Conservation (phyloP, 208 protist genomes). For the Trypanosoma vivax region DNA sequence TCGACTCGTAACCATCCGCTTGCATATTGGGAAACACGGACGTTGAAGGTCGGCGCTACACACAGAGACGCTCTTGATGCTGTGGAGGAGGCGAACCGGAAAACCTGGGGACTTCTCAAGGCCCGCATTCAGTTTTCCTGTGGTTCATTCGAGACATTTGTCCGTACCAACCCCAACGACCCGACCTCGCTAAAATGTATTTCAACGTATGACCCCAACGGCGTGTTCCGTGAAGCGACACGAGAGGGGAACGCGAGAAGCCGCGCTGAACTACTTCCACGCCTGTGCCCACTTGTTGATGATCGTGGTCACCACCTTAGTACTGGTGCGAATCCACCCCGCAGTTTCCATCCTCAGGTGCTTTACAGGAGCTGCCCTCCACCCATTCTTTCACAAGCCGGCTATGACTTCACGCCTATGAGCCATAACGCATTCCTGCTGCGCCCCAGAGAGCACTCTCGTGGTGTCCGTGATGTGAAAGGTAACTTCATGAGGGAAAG, state of each 20-base stretch:
- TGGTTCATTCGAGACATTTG: slow-evolving; percentile 59
- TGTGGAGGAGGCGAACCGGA: slow-evolving; percentile 63
- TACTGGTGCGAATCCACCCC: slow-evolving; percentile 29
- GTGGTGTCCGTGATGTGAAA: slow-evolving; percentile 59
- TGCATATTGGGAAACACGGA: slow-evolving; percentile 58
- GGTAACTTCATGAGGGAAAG: slow-evolving; percentile 70
- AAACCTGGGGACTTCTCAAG: slow-evolving; percentile 70
- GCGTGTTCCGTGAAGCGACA: slow-evolving; percentile 47
- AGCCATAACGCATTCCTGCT: slow-evolving; percentile 71
- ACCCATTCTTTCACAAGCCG: slow-evolving; percentile 65
- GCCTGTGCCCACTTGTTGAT: slow-evolving; percentile 53
- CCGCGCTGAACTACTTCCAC: slow-evolving; percentile 32
- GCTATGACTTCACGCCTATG: slow-evolving; percentile 83
- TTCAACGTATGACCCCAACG: slow-evolving; percentile 63
- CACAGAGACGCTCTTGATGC: slow-evolving; percentile 66
- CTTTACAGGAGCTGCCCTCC: slow-evolving; percentile 74
- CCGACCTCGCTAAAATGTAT: slow-evolving; percentile 39
- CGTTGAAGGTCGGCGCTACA: slow-evolving; percentile 37
- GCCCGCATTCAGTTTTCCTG: slow-evolving; percentile 71
- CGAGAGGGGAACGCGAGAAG: slow-evolving; percentile 24
- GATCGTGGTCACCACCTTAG: slow-evolving; percentile 46
- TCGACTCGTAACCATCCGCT: slow-evolving; percentile 61
- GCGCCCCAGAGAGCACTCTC: slow-evolving; percentile 41
- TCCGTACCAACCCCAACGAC: slow-evolving; percentile 42
- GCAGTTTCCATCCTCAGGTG: slow-evolving; percentile 68